phyloP scores from a whole-genome alignment of 192 early-diverging fungal genomes.

The Backusella morwellensis region DNA sequence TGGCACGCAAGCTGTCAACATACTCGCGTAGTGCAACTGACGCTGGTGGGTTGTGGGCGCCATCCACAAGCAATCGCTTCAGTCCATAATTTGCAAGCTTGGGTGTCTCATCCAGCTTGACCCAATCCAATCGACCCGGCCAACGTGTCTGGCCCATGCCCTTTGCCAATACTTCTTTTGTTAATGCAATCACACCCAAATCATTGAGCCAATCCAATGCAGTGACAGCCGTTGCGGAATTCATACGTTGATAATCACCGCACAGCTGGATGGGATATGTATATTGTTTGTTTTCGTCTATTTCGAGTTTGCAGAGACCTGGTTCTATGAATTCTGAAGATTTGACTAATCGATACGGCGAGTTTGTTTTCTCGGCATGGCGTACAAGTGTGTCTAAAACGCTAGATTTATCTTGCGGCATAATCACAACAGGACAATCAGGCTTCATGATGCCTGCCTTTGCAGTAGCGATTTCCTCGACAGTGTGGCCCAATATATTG shows the following conservation, averaged over 20 bases:
- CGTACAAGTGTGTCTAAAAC: constrained; percentile 37
- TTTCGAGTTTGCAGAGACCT: not conserved
- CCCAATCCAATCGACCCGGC: constrained; percentile 84
- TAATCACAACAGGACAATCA: constrained; percentile 42
- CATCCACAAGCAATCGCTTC: constrained; percentile 73
- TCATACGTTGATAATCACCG: constrained; percentile 80
- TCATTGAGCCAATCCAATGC: constrained; percentile 42
- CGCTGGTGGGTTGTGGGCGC: constrained; percentile 86
- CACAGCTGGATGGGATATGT: constrained; percentile 57
- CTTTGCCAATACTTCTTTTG: constrained; percentile 45
- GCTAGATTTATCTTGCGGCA: constrained; percentile 50
- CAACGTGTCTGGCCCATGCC: constrained; percentile 72
- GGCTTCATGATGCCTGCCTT: constrained; percentile 81
- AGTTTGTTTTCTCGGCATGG: constrained; percentile 13
- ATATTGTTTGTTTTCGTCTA: not conserved
- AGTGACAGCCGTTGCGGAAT: constrained; percentile 71
- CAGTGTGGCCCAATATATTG: constrained; percentile 63
- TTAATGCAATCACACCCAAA: not conserved
- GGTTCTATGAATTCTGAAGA: not conserved
- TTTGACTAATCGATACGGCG: not conserved
- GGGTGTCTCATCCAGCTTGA: constrained; percentile 6
- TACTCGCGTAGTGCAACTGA: constrained; percentile 63
- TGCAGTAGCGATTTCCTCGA: constrained; percentile 68
- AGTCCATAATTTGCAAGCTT: constrained; percentile 23
- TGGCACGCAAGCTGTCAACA: constrained; percentile 44